Percentiles rank a stretch among this genome's conserved stretches.
phyloP scores from a whole-genome alignment of 1,139 yeast genomes.

The Geotrichum reessii region DNA sequence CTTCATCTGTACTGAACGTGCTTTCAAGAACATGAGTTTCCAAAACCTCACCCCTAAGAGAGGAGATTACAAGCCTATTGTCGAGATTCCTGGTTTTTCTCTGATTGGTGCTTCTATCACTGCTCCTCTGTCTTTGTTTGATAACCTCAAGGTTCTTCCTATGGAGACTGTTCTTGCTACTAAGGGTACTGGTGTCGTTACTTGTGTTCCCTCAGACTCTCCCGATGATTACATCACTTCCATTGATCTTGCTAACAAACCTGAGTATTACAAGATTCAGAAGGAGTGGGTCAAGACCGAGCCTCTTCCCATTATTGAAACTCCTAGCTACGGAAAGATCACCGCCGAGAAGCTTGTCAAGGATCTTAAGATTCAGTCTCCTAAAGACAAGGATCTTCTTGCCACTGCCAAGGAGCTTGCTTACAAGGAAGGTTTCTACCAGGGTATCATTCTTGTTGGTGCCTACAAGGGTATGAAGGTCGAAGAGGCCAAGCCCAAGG shows the following conservation, averaged over 20 bases:
- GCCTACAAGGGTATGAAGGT: conserved; percentile 84
- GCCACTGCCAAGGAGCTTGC: conserved; percentile 92
- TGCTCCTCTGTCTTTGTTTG: conserved; percentile 75
- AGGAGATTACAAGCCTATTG: conserved; percentile 64
- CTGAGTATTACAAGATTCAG: conserved; percentile 82
- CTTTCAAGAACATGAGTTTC: conserved; percentile 96
- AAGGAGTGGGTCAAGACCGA: conserved; percentile 79
- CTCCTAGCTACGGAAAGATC: conserved; percentile 82
- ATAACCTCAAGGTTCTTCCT: conserved; percentile 79
- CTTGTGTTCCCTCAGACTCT: conserved; percentile 97
- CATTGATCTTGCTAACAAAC: conserved; percentile 76
- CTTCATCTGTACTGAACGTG: conserved; percentile 87
- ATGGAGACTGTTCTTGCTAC: conserved; percentile 95
- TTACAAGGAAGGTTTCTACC: conserved; percentile 94
- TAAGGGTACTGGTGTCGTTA: conserved; percentile 98
- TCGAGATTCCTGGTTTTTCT: conserved; percentile 59
- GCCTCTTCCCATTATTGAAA: conserved; percentile 64
- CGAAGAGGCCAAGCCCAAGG: conserved; percentile 84
- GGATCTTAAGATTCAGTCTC: conserved; percentile 85
- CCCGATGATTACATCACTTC: conserved; percentile 94
- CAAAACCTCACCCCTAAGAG: conserved; percentile 88
- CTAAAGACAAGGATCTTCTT: conserved; percentile 81
- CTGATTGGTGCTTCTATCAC: conserved; percentile 80
- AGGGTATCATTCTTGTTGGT: conserved; percentile 77
- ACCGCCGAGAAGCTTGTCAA: conserved; percentile 84